Base-by-base conservation (phyloP, 352 stramenopile species). In the Phytophthora hibernalis region DNA sequence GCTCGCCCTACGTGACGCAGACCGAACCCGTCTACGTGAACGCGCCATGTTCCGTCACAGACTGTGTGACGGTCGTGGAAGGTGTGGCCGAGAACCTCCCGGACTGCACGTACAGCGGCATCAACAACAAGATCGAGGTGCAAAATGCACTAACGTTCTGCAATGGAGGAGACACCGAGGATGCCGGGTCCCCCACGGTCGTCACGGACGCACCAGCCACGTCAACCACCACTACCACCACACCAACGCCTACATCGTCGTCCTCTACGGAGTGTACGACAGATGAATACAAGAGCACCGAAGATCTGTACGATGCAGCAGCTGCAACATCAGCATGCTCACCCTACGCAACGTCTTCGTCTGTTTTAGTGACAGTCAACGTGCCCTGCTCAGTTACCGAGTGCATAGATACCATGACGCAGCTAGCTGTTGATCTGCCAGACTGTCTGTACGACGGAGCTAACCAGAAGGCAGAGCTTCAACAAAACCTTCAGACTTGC, bases 121-220 rank as follows among this genome's bases (percentile, higher is more conserved):
- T 68, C 28, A 76, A 57, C 68, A 58, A 72, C 45, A 76, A 76
- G 40, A 50, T 54, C 13, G 42, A 60, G 38, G 40, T 76, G 16
- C 26, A 65, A n/a, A 62, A 64, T 15, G 30, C 30, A 15, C 50
- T 76, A 15, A 58, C 45, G 2, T 35, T n/a, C 16, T 76, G 68
- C 45, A 61, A 49, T 16, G 49, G 51, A 11, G 51, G 50, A 4
- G 28, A 40, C 21, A 61, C 53, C 8, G 24, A 22, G 6, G 45
- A 60, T 12, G 13, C 47, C 3, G 61, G 54, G 1, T 65, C 61
- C 18, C 61, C 51, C 5, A 59, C 64, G 18, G 44, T 30, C 4
- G 22, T 52, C 47, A 57, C 44, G 21, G 35, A 58, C 7, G 22
- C 31, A 3, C 30, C 44, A 24, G 33, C 18, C 44, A 31, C 44